Evolutionary conservation across 176 grass and related monocot genomes (phyloP), one percentile per base, ranked within the genome.

Genomic region (Eleusine coracana): DNA sequence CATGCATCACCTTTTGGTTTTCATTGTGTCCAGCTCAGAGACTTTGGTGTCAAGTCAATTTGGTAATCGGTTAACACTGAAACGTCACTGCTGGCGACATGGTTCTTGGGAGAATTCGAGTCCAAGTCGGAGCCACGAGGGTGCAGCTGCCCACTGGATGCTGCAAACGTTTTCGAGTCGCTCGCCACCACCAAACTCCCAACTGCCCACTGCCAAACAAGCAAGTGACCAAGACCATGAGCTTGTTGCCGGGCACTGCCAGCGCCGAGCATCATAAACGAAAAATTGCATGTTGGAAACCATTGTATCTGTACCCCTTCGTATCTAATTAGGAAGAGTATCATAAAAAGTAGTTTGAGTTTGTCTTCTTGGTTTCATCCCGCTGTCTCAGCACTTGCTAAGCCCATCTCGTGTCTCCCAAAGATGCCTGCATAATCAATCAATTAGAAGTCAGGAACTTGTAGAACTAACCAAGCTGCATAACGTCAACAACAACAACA

Each of bases 151-250:
- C 74, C 48, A 62, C 67, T 78, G 59, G 73, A 56, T 17, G 68
- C 55, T 21, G 21, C 40, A 48, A 73, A 74, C 84, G 83, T 78
- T 86, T 86, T 83, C 88, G 84, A 86, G 74, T 74, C 59, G 73
- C 56, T 67, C 12, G 68, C 39, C 21, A 27, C 75, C 80, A 80
- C 82, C 83, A 51, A 59, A 86, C 49, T 48, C 87, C 44, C 78
- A 75, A 80, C 46, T 82, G 62, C 14, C 15, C 39, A 86, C 79
- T 83, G 73, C 72, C 88, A 86, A 89, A 77, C 37, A 86, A 66
- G 38, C 80, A 29, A 81, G 48, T 65, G 5, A 73, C 66, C 61
- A 74, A 73, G 16, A 80, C 54, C 50, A 75, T n/a, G 70, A 76
- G 63, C 40, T 84, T 46, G 7, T 68, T 27, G 59, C 59, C 10